These are phyloP conservation scores for Xylaria venustula DNA, from an alignment of 495 filamentous ascomycete genomes.

Conservation along the genomic window DNA sequence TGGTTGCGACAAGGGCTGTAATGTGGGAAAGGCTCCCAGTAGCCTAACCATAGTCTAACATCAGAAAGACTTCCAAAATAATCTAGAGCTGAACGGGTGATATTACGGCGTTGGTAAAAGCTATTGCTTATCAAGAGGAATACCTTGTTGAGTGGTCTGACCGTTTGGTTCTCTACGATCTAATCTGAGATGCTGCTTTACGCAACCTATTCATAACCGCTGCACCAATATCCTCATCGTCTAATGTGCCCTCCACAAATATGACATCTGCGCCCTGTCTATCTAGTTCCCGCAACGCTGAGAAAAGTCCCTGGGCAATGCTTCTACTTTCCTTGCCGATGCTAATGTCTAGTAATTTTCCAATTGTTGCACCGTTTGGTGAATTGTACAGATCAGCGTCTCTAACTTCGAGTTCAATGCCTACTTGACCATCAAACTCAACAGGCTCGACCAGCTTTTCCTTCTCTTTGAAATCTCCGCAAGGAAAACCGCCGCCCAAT, in stretches of 20 bases:
- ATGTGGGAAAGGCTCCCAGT: constrained; percentile 11
- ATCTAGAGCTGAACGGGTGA: constrained; percentile 1
- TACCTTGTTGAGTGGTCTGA: constrained; percentile 11
- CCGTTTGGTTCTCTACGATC: constrained; percentile 31
- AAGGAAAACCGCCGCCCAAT: constrained; percentile 29
- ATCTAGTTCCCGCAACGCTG: constrained; percentile 83
- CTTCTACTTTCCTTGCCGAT: constrained; percentile 66
- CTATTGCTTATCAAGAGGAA: constrained; percentile 21
- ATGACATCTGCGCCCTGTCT: constrained; percentile 76
- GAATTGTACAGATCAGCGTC: constrained; percentile 30
- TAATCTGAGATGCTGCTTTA: constrained; percentile 73
- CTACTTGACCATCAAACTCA: constrained; percentile 14
- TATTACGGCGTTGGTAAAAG: constrained; percentile 33
- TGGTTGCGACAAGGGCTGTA: constrained; percentile 78
- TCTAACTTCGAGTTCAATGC: constrained; percentile 30
- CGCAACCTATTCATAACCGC: constrained; percentile 94
- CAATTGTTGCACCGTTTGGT: constrained; percentile 22
- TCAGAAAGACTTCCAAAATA: constrained; percentile 5
- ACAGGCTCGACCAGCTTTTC: constrained; percentile 7
- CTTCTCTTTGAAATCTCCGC: constrained; percentile 19
- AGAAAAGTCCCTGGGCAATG: constrained; percentile 84
- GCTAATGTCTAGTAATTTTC: constrained; percentile 54
- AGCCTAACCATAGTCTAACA: constrained; percentile 7
- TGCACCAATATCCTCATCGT: constrained; percentile 79
- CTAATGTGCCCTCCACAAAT: constrained; percentile 84